These are phyloP conservation scores for Russula griseocarnosa DNA, from an alignment of 768 basidiomycete genomes.

Conservation along the genomic window DNA sequence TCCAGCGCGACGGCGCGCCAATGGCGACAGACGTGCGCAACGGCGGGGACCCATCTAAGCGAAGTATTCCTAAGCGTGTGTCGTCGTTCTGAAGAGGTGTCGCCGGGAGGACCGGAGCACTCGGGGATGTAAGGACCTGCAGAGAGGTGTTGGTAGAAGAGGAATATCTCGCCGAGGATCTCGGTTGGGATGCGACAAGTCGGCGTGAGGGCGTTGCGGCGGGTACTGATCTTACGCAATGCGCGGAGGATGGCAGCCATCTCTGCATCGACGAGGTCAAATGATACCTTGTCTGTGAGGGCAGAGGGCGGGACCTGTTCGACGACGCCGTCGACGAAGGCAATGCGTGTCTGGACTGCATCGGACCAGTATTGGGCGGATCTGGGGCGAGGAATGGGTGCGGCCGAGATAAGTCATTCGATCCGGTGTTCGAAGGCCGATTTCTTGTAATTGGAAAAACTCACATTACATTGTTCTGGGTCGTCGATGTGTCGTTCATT, in stretches of 20 bases:
- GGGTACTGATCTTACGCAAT: slow-evolving; percentile 12
- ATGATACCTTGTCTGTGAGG: slow-evolving; percentile 7
- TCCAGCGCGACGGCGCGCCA: slow-evolving; percentile 20
- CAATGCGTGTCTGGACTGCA: slow-evolving; percentile 16
- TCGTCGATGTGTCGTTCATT: slow-evolving; percentile 2
- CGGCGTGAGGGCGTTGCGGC: slow-evolving; percentile 20
- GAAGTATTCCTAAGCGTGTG: slow-evolving; percentile 1
- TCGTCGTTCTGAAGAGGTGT: background rate
- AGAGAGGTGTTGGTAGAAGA: slow-evolving; percentile 14
- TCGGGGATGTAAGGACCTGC: background rate
- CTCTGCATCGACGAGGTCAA: slow-evolving; percentile 16
- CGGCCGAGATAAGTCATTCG: background rate
- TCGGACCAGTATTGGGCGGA: slow-evolving; percentile 23
- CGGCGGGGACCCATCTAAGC: slow-evolving; percentile 17
- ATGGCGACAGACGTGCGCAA: slow-evolving; percentile 21
- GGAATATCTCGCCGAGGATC: slow-evolving; percentile 22
- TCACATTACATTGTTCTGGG: slow-evolving; percentile 8
- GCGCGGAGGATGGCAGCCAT: slow-evolving; percentile 18
- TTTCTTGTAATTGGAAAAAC: background rate
- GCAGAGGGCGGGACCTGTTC: slow-evolving; percentile 12
- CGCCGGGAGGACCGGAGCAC: background rate
- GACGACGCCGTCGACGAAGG: slow-evolving; percentile 15
- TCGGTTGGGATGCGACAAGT: slow-evolving; percentile 22
- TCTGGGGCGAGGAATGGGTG: background rate
- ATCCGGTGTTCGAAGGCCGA: background rate